A percentile compares a stretch with the other conserved stretches of the same genome.
phyloP scores from a whole-genome alignment of 345 rosid genomes.

The Syzygium grande region DNA sequence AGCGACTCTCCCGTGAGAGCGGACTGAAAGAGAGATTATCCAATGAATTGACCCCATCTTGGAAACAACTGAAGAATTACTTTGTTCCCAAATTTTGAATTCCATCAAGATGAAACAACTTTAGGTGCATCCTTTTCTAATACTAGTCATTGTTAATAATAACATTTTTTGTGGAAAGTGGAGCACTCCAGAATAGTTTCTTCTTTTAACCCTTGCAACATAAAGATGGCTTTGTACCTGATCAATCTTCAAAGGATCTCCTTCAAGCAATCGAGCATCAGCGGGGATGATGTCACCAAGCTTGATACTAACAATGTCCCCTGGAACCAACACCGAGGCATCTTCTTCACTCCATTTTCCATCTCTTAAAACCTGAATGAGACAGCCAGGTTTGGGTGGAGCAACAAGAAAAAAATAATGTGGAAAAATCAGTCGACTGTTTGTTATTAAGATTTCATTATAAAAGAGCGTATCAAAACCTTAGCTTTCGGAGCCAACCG shows the following conservation, averaged over 20 bases:
- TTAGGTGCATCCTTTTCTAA: not conserved
- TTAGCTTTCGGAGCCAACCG: conserved; percentile 50
- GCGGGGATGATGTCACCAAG: conserved; percentile 54
- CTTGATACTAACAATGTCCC: conserved; percentile 50
- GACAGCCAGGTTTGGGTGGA: not conserved
- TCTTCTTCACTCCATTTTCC: conserved; percentile 50
- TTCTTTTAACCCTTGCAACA: not conserved
- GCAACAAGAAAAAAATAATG: not conserved
- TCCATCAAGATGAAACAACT: not conserved
- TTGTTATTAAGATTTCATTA: not conserved
- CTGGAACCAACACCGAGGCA: conserved; percentile 41
- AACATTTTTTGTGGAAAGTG: not conserved
- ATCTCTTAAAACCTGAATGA: conserved; percentile 32
- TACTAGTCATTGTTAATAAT: not conserved
- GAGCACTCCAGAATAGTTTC: not conserved
- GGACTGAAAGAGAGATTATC: conserved; percentile 35
- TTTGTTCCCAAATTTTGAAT: not conserved
- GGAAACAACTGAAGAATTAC: not conserved
- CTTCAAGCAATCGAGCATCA: conserved; percentile 57
- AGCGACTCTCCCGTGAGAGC: conserved; percentile 92
- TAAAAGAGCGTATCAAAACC: conserved; percentile 5
- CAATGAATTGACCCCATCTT: not conserved
- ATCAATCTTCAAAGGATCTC: conserved; percentile 59
- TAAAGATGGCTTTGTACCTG: conserved; percentile 18
- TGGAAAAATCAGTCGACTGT: not conserved